Percentiles rank a stretch among this genome's conserved stretches.
Evolutionary conservation across 2,329 filamentous ascomycete genomes (phyloP).

Genomic region (Alternaria sp.): DNA sequence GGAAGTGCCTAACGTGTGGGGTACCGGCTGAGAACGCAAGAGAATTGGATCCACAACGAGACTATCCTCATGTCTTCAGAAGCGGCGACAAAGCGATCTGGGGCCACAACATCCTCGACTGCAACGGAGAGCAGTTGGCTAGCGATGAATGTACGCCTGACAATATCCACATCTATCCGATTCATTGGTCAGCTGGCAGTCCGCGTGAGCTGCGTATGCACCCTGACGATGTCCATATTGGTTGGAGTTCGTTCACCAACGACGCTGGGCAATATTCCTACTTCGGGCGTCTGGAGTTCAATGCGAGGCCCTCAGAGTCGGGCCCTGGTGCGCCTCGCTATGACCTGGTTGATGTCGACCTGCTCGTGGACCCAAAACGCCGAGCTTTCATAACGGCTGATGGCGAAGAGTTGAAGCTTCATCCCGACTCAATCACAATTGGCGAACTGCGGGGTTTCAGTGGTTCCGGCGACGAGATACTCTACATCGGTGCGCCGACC

Average conservation of each 20-base stretch:
- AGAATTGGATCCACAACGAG: constrained; percentile 24
- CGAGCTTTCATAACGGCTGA: not conserved
- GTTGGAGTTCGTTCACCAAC: constrained; percentile 49
- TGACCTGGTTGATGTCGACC: constrained; percentile 44
- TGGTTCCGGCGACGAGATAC: constrained; percentile 51
- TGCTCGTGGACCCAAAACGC: not conserved
- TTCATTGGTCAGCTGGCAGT: constrained; percentile 48
- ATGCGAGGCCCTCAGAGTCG: constrained; percentile 33
- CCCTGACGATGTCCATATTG: constrained; percentile 54
- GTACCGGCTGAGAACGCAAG: constrained; percentile 44
- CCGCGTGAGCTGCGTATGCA: constrained; percentile 55
- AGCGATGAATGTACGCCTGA: constrained; percentile 50
- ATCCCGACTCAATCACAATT: constrained; percentile 41
- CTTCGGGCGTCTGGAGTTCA: constrained; percentile 52
- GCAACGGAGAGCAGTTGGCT: constrained; percentile 36
- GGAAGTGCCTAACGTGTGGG: constrained; percentile 58
- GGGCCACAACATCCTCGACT: constrained; percentile 47
- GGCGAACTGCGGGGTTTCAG: constrained; percentile 57
- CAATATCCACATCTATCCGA: constrained; percentile 49
- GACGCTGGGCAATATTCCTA: constrained; percentile 38
- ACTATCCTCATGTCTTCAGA: constrained; percentile 55
- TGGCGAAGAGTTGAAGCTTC: constrained; percentile 39
- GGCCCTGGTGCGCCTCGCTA: constrained; percentile 34
- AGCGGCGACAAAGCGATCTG: constrained; percentile 48
- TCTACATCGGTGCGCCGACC: constrained; percentile 49